Evolutionary conservation across 1,139 yeast species (phyloP), one percentile per base, ranked within the genome.

Genomic region (Geotrichum reessii): DNA sequence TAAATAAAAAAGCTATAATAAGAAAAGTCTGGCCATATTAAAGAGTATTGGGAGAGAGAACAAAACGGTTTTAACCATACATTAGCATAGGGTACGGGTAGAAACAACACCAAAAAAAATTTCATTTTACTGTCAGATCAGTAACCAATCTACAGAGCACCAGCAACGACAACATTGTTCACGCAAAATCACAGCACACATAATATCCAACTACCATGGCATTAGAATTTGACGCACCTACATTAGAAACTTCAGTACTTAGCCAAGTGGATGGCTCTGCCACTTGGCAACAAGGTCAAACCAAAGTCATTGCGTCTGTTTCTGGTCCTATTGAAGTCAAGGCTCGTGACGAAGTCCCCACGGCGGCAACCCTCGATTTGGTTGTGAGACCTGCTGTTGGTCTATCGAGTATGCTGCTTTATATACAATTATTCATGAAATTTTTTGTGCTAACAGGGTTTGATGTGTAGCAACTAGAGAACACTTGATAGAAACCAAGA

Each of bases 291-390:
- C 70, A 75, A 24, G 81, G 78, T 28, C 7, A 72, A 70, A 83
- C 89, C 0, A 81, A 82, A 63, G 84, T 87, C 7, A 72, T 90
- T 2, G 83, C 86, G 49, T 84, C 96, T 0, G 92, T 92, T 0
- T 81, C 92, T 0, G 99, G 99, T 0, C 99, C 99, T 0, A 80
- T 92, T 52, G 98, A 92, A 67, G 88, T 92, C 11, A 87, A 86
- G 71, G 73, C 82, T 21, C 81, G 95, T 65, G 96, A 91, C 69
- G 99, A 93, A 70, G 73, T 86, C 48, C 96, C 98, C 7, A 86
- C 87, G 25, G 78, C 80, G 54, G 86, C 93, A 19, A 83, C 90
- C 27, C 72, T 93, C 47, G 97, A 91, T 71, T 80, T 93, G n/a
- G 81, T 84, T 25, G 83, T 92, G 2, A 77, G 92, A 55, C 97